These are phyloP conservation scores for Chaetomium fimeti DNA, from an alignment of 495 filamentous ascomycete genomes.

Conservation along the genomic window DNA sequence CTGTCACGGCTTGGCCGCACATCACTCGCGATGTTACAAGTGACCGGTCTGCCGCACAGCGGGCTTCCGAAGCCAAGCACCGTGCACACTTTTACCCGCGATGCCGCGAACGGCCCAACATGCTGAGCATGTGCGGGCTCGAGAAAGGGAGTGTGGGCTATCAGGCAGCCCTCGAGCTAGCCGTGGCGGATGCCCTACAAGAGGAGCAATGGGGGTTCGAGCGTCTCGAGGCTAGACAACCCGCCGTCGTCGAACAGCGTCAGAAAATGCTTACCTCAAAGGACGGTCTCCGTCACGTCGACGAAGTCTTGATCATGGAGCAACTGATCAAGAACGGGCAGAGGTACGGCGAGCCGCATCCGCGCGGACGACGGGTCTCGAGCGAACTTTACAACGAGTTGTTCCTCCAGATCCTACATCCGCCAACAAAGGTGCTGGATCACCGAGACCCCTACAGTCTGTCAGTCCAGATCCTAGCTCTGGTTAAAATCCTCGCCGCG, in stretches of 20 bases:
- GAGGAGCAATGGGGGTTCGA: constrained; percentile 53
- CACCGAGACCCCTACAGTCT: constrained; percentile 58
- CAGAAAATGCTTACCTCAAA: constrained; percentile 50
- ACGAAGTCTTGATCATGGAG: constrained; percentile 53
- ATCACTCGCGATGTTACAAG: constrained; percentile 46
- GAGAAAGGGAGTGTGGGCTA: constrained; percentile 77
- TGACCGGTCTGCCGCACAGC: constrained; percentile 40
- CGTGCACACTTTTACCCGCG: constrained; percentile 58
- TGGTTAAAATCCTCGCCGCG: constrained; percentile 55
- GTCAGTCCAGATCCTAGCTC: constrained; percentile 56
- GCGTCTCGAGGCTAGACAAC: constrained; percentile 42
- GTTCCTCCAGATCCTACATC: constrained; percentile 58
- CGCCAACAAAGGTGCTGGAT: constrained; percentile 57
- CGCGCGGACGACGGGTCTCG: constrained; percentile 40
- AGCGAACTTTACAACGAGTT: constrained; percentile 59
- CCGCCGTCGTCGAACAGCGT: constrained; percentile 47
- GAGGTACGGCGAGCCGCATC: constrained; percentile 45
- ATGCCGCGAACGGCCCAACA: constrained; percentile 64
- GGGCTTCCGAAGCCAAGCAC: constrained; percentile 41
- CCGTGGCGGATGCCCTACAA: constrained; percentile 61
- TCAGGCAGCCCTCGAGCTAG: constrained; percentile 67
- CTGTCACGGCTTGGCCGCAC: constrained; percentile 52
- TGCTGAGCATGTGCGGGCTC: constrained; percentile 69
- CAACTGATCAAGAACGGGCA: constrained; percentile 50
- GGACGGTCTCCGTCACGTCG: constrained; percentile 51